Base-by-base conservation (phyloP, 108 stramenopile genomes). In the Fragilariopsis cylindrus region DNA sequence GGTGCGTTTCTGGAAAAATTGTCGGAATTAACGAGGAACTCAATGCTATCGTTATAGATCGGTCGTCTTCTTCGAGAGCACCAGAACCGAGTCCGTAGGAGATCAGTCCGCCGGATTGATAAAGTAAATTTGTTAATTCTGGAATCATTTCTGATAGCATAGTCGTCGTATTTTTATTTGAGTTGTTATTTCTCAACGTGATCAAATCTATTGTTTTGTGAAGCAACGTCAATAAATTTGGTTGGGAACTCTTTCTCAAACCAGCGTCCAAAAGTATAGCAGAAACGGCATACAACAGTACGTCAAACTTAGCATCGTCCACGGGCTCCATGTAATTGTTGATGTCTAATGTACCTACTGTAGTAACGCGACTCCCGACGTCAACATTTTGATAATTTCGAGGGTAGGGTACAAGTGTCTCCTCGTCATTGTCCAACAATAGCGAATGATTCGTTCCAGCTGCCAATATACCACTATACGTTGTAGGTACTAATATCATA, bases 361-460 rank as follows among this genome's bases (percentile, higher is more conserved):
- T 77, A 7, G 84, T 79, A 53, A 60, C 74, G 3, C 7, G 12
- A 8, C 3, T 65, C 9, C 3, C 44, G 15, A 53, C 15, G 12
- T 45, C 44, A 8, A 7, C 65, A 43, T 65, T 45, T 41, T 56
- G n/a, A 9, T 21, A 5, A 1, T 40, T 15, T 8, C 18, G 42
- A 18, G 78, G 78, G 69, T 50, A 54, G 45, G 87, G 83, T 69
- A 92, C 73, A 40, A 92, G 48, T 30, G 86, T 83, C 76, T 92
- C 91, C 64, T 92, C 91, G 12, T 77, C 70, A 11, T 72, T 73
- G 77, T 89, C 88, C 43, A 89, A 70, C 53, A 89, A 66, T 9
- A 88, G 66, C 5, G 80, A 70, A 65, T 84, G 82, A n/a, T 74
- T 65, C 19, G 91, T 75, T 63, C 81, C 81, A 2, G 88, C 81